Percentiles rank a stretch among this genome's conserved stretches.
Evolutionary conservation across 2,329 filamentous ascomycete species (phyloP).

Genomic region (Fusarium praegraminearum): DNA sequence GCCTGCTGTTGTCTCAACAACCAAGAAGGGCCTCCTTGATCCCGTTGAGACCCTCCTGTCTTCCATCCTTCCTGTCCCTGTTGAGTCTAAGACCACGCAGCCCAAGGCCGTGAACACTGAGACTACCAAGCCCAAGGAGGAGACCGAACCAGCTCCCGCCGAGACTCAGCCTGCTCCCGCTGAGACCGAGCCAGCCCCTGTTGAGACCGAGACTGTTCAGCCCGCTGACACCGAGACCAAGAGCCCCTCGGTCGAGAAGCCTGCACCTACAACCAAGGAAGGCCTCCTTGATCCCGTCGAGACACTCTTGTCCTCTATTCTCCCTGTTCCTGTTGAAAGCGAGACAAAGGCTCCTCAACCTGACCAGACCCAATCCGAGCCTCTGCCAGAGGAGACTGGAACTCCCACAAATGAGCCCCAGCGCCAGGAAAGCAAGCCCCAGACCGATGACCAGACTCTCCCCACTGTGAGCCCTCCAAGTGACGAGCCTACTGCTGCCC

Average conservation of each 20-base stretch:
- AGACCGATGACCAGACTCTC: slow-evolving; percentile 21
- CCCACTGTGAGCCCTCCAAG: slow-evolving; percentile 20
- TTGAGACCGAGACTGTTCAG: slow-evolving; percentile 21
- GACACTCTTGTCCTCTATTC: slow-evolving; percentile 33
- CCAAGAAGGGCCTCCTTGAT: slow-evolving; percentile 36
- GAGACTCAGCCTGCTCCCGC: slow-evolving; percentile 3
- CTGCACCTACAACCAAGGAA: slow-evolving; percentile 24
- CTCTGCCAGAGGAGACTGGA: slow-evolving; percentile 23
- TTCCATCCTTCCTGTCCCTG: slow-evolving; percentile 26
- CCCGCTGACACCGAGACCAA: slow-evolving; percentile 20
- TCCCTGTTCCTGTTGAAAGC: slow-evolving; percentile 26
- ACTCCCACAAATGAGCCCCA: slow-evolving; percentile 30
- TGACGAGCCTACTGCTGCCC: slow-evolving; percentile 24
- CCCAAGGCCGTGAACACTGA: slow-evolving; percentile 22
- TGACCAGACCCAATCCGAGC: slow-evolving; percentile 22
- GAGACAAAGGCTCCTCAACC: slow-evolving; percentile 21
- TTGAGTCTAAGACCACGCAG: slow-evolving; percentile 20
- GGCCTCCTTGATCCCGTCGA: slow-evolving; percentile 40
- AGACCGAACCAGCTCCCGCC: slow-evolving; percentile 9
- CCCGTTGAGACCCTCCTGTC: slow-evolving; percentile 38
- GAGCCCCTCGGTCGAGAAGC: slow-evolving; percentile 18
- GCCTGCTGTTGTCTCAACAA: slow-evolving; percentile 14
- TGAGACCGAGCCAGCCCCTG: slow-evolving; percentile 3
- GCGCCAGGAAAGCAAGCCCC: slow-evolving; percentile 25
- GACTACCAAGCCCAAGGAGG: slow-evolving; percentile 12